These are phyloP conservation scores for Boletus mariae DNA, from an alignment of 1,284 basidiomycete genomes.

Conservation along the genomic window DNA sequence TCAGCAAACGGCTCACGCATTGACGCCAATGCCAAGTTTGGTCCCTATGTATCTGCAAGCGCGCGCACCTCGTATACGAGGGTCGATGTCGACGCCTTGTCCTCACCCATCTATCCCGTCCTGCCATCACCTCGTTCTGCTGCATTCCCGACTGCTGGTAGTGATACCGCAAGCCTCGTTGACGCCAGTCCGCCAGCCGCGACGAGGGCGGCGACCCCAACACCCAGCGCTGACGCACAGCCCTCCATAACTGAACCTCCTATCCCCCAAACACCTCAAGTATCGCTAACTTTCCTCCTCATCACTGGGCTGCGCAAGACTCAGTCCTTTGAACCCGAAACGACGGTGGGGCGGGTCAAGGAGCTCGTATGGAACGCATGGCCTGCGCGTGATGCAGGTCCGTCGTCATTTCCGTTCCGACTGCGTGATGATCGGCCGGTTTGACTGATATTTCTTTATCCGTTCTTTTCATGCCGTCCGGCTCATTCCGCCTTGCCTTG, in stretches of 20 bases:
- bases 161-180: neutral
- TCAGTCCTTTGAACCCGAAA: slow-evolving; percentile 77
- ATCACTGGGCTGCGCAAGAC: slow-evolving; percentile 70
- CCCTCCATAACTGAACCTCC: slow-evolving; percentile 1
- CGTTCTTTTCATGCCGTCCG: neutral
- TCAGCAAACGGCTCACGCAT: slow-evolving; percentile 8
- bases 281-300: slow-evolving; percentile 71
- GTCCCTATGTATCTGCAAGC: slow-evolving; percentile 30
- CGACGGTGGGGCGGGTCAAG: slow-evolving; percentile 76
- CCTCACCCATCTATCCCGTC: slow-evolving; percentile 21
- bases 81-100: slow-evolving; percentile 26
- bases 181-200: neutral
- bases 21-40: slow-evolving; percentile 1
- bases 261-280: slow-evolving; percentile 59
- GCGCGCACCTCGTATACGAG: slow-evolving; percentile 32
- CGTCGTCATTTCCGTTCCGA: slow-evolving; percentile 17
- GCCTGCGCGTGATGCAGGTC: slow-evolving; percentile 57
- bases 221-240: slow-evolving; percentile 3
- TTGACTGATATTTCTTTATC: slow-evolving; percentile 6
- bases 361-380: slow-evolving; percentile 83
- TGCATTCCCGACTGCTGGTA: neutral
- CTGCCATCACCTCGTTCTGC: slow-evolving; percentile 15
- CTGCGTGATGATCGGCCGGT: slow-evolving; percentile 12
- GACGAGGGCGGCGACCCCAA: neutral
- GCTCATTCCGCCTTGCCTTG: neutral